Evolutionary conservation across 768 basidiomycete genomes (phyloP).

Genomic region (Pleurotus eryngii): DNA sequence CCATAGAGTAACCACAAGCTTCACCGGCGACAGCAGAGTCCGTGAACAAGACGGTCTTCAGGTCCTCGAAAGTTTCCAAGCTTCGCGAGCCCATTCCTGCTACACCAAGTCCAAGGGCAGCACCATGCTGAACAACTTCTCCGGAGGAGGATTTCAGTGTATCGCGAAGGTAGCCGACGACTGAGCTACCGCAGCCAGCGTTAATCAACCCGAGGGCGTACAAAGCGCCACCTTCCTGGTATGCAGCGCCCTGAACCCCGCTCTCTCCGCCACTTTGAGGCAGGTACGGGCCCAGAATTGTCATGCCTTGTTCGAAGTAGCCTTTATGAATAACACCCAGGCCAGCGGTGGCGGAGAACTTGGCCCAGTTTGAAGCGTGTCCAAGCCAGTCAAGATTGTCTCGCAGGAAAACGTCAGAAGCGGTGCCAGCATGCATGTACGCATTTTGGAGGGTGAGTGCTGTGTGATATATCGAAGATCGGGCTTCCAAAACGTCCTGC

Average conservation of each 20-base stretch:
- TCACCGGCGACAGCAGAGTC: slow-evolving; percentile 97
- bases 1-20: slow-evolving; percentile 96
- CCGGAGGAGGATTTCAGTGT: slow-evolving; percentile 71
- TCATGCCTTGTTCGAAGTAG: slow-evolving; percentile 89
- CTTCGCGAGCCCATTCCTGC: slow-evolving; percentile 92
- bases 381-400: slow-evolving; percentile 97
- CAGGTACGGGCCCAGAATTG: slow-evolving; percentile 90
- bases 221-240: slow-evolving; percentile 94
- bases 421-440: slow-evolving; percentile 98
- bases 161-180: slow-evolving; percentile 76
- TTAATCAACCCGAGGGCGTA: slow-evolving; percentile 95
- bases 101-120: slow-evolving; percentile 94
- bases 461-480: slow-evolving; percentile 96
- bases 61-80: slow-evolving; percentile 85
- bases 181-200: slow-evolving; percentile 79
- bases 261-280: slow-evolving; percentile 77
- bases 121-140: slow-evolving; percentile 95
- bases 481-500: slow-evolving; percentile 86
- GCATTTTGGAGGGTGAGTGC: slow-evolving; percentile 96
- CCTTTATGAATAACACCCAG: slow-evolving; percentile 98
- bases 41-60: slow-evolving; percentile 84
- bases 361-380: slow-evolving; percentile 96
- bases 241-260: slow-evolving; percentile 73
- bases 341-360: slow-evolving; percentile 95
- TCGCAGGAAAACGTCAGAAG: slow-evolving; percentile 88